Evolutionary conservation across 164 flowering plant species (phyloP).

Genomic region (Chimonanthus salicifolius): DNA sequence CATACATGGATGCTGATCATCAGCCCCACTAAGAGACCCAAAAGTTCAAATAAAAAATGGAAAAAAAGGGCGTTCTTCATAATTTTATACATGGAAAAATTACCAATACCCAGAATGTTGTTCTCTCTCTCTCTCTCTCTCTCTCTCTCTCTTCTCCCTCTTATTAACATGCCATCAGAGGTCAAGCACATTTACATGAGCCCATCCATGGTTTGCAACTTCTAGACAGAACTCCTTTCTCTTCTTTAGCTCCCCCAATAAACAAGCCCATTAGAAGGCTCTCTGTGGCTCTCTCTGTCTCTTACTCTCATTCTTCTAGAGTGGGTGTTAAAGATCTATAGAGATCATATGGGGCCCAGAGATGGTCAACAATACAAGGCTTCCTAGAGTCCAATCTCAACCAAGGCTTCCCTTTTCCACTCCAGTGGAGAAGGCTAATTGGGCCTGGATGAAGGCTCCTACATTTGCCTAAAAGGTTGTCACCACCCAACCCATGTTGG

Average conservation of each 20-base stretch:
- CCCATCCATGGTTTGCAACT: background rate
- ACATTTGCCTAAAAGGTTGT: conserved; percentile 49
- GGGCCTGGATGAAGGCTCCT: conserved; percentile 59
- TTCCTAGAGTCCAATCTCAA: conserved; percentile 45
- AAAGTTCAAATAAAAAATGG: background rate
- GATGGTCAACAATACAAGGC: conserved; percentile 46
- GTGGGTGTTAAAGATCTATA: conserved; percentile 26
- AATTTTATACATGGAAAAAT: background rate
- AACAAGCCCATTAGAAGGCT: background rate
- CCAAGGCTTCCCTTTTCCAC: conserved; percentile 65
- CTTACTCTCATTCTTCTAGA: conserved; percentile 32
- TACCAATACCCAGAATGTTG: background rate
- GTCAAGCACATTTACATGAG: background rate
- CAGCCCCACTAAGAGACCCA: background rate
- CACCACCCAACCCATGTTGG: conserved; percentile 63
- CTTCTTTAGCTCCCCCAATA: background rate
- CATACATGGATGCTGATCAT: background rate
- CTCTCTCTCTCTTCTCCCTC: background rate
- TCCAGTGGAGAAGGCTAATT: conserved; percentile 53
- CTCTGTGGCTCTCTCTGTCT: background rate
- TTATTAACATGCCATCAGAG: background rate
- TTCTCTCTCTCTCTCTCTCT: background rate
- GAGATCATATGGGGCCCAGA: conserved; percentile 55
- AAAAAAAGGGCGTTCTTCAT: background rate
- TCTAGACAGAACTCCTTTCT: background rate